Evolutionary conservation across 2,329 filamentous ascomycete species (phyloP).

Genomic region (Rutstroemia sydowiana): DNA sequence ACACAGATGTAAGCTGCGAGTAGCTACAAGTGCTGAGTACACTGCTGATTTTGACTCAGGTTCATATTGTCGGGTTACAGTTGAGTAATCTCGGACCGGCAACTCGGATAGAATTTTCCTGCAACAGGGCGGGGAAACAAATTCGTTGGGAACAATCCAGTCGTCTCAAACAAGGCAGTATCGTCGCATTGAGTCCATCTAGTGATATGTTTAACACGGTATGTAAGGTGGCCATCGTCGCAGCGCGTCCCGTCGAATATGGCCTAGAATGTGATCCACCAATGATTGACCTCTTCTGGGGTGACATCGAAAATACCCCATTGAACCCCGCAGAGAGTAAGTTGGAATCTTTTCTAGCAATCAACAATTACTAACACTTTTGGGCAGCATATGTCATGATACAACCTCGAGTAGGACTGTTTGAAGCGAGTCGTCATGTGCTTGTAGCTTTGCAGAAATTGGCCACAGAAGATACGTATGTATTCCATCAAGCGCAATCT

Average conservation of each 20-base stretch:
- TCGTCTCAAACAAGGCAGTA: slow-evolving; percentile 43
- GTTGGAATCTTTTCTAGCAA: slow-evolving; percentile 24
- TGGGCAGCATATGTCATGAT: slow-evolving; percentile 55
- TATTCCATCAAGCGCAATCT: neutral
- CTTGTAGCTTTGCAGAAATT: slow-evolving; percentile 61
- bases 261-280: slow-evolving; percentile 60
- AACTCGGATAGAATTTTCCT: slow-evolving; percentile 63
- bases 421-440: slow-evolving; percentile 66
- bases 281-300: slow-evolving; percentile 70
- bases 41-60: slow-evolving; percentile 36
- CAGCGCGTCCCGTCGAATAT: slow-evolving; percentile 54
- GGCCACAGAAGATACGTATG: slow-evolving; percentile 21
- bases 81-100: slow-evolving; percentile 57
- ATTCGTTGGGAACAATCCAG: slow-evolving; percentile 57
- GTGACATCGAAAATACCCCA: slow-evolving; percentile 48
- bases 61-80: slow-evolving; percentile 58
- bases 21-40: neutral
- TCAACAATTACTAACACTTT: neutral
- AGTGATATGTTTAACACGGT: slow-evolving; percentile 55
- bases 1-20: slow-evolving; percentile 52
- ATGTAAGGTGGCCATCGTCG: slow-evolving; percentile 66
- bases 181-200: slow-evolving; percentile 46
- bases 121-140: slow-evolving; percentile 53
- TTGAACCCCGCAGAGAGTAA: slow-evolving; percentile 60
- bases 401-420: slow-evolving; percentile 67